Base-by-base conservation (phyloP, 345 rosid species). In the Brassica carinata region DNA sequence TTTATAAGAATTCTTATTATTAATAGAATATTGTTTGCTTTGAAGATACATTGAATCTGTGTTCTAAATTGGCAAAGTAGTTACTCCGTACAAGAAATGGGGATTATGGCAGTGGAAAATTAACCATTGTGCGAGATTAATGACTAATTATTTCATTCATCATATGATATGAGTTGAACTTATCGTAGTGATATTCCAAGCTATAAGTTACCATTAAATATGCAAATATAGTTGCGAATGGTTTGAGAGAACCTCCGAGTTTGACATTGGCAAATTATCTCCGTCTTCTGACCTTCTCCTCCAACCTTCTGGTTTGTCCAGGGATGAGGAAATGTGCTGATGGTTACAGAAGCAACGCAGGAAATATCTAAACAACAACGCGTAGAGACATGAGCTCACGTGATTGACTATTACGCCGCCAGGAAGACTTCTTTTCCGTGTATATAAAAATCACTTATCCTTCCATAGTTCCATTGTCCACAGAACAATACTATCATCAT, bases 391-490 rank as follows among this genome's bases (percentile, higher is more conserved):
- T 18, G 18, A 58, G 23, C 31, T 68, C 78, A 59, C 40, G 45
- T 31, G 30, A 67, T 79, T 79, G 82, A 79, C 82, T 69, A 58
- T 30, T 30, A 67, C 57, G 78, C 82, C 74, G 78, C 48, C 83
- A 48, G 10, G 31, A 30, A 30, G 83, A 62, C 75, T 68, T 67
- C 2, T 64, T 26, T 13, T 38, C 0, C n/a, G 1, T 69, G 11
- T 45, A 73, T 74, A 79, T 36, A 71, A 53, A 66, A 72, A 38
- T 38, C 45, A 19, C 40, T n/a, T 48, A 26, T 23, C 26, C 26
- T 68, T 14, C 78, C 57, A 3, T 73, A 5, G 5, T 68, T 14
- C 78, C 57, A 3, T 73, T 8, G 5, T 55, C 67, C 59, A 17
- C 72, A 72, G 27, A 58, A 8, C 8, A 76, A 27, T 31, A n/a